Conservation (phyloP, 2,329 filamentous ascomycete species). For the Arthrobotrys musiformis region DNA sequence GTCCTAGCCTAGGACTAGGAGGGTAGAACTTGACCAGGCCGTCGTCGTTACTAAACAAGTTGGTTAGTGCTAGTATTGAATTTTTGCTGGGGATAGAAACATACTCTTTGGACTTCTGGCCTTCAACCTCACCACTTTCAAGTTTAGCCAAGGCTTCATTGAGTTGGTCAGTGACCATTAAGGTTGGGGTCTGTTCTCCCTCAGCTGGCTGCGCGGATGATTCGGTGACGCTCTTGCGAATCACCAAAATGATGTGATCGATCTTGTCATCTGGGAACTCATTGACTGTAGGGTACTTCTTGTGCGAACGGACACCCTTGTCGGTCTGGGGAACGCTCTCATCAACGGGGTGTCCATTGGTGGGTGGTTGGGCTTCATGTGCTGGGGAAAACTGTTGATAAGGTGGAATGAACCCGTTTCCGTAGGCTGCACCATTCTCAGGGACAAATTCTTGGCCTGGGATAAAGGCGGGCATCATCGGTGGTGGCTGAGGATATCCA, state of each 20-base stretch:
- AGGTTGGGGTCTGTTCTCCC: slow-evolving; percentile 17
- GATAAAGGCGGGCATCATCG: slow-evolving; percentile 44
- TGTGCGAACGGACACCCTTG: slow-evolving; percentile 40
- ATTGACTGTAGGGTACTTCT: slow-evolving; percentile 48
- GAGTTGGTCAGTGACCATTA: slow-evolving; percentile 53
- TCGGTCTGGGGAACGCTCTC: slow-evolving; percentile 34
- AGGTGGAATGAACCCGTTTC: slow-evolving; percentile 47
- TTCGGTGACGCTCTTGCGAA: slow-evolving; percentile 32
- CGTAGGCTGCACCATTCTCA: slow-evolving; percentile 54
- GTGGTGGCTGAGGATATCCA: slow-evolving; percentile 29
- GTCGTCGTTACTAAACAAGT: slow-evolving; percentile 29
- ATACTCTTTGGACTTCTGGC: slow-evolving; percentile 44
- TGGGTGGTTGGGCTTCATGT: slow-evolving; percentile 37
- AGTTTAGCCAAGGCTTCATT: slow-evolving; percentile 52
- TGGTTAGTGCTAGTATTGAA: neutral
- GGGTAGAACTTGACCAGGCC: slow-evolving; percentile 52
- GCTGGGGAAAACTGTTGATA: slow-evolving; percentile 40
- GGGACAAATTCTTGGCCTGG: slow-evolving; percentile 54
- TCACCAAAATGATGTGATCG: slow-evolving; percentile 47
- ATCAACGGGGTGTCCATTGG: slow-evolving; percentile 44
- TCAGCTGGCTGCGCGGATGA: slow-evolving; percentile 10
- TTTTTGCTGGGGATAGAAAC: neutral
- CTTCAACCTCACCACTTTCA: slow-evolving; percentile 31
- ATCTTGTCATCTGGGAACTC: slow-evolving; percentile 58
- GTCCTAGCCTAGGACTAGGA: slow-evolving; percentile 53